Conservation (phyloP, 768 basidiomycete species). For the Suillus subalutaceus region DNA sequence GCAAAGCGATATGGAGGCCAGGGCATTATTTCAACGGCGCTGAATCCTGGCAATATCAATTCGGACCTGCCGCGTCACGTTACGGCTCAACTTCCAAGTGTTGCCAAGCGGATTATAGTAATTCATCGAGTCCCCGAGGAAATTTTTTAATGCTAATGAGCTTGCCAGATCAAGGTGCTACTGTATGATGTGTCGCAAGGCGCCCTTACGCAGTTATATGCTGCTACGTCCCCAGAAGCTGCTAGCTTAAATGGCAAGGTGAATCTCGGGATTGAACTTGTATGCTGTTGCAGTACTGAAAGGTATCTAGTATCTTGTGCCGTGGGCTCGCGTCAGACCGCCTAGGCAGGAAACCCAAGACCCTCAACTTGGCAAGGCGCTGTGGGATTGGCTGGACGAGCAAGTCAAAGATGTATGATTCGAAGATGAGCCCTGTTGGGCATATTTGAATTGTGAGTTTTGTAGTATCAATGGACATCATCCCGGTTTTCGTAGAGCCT, state of each 20-base stretch:
- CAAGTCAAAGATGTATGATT: conserved; percentile 35
- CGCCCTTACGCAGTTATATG: conserved; percentile 47
- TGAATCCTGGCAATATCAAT: conserved; percentile 49
- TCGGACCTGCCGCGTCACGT: conserved; percentile 34
- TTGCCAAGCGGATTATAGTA: conserved; percentile 18
- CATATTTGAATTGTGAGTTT: conserved; percentile 13
- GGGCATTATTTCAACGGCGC: conserved; percentile 47
- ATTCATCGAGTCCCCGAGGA: conserved; percentile 1
- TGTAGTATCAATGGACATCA: not conserved
- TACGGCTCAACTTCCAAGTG: not conserved
- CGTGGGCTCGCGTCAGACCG: conserved; percentile 44
- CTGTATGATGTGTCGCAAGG: conserved; percentile 38
- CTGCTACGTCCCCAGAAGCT: conserved; percentile 43
- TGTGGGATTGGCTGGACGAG: conserved; percentile 54
- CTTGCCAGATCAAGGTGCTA: conserved; percentile 22
- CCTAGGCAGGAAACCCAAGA: conserved; percentile 34
- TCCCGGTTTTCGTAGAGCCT: not conserved
- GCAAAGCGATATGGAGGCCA: conserved; percentile 48
- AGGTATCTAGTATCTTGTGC: conserved; percentile 42
- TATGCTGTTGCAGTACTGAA: conserved; percentile 10
- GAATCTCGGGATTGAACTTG: not conserved
- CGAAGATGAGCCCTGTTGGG: not conserved
- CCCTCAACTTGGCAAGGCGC: conserved; percentile 33
- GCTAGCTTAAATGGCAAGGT: conserved; percentile 45
- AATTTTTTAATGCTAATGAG: not conserved